Percentiles rank a stretch among this genome's conserved stretches.
Evolutionary conservation across 352 stramenopile genomes (phyloP).

Genomic region (Phytopythium montanum): DNA sequence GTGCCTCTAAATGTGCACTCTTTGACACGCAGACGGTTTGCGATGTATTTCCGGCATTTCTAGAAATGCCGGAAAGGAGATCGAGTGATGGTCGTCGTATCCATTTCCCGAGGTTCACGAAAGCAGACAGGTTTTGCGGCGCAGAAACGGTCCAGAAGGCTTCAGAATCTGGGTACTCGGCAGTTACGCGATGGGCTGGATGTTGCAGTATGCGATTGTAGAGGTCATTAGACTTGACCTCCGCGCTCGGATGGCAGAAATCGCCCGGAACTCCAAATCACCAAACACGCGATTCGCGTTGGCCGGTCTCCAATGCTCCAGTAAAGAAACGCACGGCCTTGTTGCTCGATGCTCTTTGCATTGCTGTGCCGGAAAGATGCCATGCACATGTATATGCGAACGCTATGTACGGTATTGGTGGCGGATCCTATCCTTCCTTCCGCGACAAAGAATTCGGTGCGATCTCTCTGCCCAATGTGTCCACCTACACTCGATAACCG

Average conservation of each 20-base stretch:
- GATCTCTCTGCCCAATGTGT: not conserved
- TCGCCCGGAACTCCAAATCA: not conserved
- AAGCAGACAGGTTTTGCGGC: not conserved
- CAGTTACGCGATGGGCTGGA: not conserved
- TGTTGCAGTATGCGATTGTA: conserved; percentile 1
- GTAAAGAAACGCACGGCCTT: too few relatives aligned
- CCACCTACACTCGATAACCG: too few relatives aligned
- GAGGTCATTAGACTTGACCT: not conserved
- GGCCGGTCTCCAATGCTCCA: too few relatives aligned
- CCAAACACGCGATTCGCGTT: not conserved
- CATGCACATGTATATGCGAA: too few relatives aligned
- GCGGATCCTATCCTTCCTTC: not conserved
- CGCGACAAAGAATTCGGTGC: not conserved
- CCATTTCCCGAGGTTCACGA: not conserved
- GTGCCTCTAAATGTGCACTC: not conserved
- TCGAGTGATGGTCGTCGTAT: not conserved
- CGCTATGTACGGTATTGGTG: not conserved
- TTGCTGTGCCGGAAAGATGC: too few relatives aligned
- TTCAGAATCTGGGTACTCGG: not conserved
- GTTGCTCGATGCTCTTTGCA: too few relatives aligned
- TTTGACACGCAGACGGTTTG: not conserved
- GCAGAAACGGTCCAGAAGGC: not conserved
- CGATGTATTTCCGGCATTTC: not conserved
- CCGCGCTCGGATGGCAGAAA: not conserved
- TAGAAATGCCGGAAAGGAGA: not conserved